These are phyloP conservation scores for Cercospora brassicicola DNA, from an alignment of 2,329 filamentous ascomycete genomes.

Conservation along the genomic window DNA sequence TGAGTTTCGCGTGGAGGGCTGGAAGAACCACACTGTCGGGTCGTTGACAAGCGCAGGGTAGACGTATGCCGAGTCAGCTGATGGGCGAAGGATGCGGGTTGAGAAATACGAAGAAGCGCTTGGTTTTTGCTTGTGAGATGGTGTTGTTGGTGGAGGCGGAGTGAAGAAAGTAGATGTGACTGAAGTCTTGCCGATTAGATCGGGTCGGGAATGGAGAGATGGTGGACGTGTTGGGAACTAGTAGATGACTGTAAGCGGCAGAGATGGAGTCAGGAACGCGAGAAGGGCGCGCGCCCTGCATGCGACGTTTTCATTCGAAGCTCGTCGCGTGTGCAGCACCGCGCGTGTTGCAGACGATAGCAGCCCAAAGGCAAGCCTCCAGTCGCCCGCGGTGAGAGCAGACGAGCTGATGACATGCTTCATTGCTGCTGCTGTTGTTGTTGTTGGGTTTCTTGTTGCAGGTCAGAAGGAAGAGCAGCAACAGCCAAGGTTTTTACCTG, in stretches of 20 bases:
- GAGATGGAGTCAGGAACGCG: background rate
- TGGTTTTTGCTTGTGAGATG: background rate
- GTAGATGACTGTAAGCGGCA: background rate
- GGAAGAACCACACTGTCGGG: constrained; percentile 1
- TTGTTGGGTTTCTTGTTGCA: background rate
- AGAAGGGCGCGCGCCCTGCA: background rate
- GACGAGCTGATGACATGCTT: background rate
- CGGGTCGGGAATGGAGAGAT: background rate
- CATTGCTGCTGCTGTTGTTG: background rate
- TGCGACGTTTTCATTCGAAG: background rate
- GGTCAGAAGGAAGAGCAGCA: background rate
- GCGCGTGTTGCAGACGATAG: background rate
- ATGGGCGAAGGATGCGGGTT: background rate
- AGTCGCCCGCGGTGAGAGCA: background rate
- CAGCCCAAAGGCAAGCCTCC: background rate
- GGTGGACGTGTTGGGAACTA: background rate
- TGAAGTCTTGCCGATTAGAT: background rate
- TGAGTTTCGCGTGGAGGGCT: constrained; percentile 12
- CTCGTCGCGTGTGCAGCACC: background rate
- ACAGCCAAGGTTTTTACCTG: background rate
- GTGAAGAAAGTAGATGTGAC: background rate
- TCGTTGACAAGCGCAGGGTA: background rate
- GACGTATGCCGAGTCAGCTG: constrained; percentile 9
- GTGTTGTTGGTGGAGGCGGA: background rate
- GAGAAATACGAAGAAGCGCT: background rate